Base-by-base conservation (phyloP, 495 filamentous ascomycete species). In the Hypoxylon fuscum region DNA sequence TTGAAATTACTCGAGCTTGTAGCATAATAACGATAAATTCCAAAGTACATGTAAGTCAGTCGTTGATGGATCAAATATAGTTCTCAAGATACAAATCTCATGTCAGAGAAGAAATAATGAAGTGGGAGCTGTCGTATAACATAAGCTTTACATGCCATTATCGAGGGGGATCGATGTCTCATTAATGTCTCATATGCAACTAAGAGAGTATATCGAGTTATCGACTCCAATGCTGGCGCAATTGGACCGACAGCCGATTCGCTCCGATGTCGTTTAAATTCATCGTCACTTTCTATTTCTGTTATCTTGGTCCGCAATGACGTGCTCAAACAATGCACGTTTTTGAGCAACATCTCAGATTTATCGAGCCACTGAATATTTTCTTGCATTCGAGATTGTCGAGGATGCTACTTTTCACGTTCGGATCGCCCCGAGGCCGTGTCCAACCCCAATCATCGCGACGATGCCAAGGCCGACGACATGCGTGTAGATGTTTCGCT, bases 221-320 rank as follows among this genome's bases (percentile, higher is more conserved):
- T 14, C 35, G n/a, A 38, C 5, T 14, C n/a, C 3, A 7, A 38
- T 5, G 2, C 15, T 38, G n/a, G 12, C 35, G 11, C 41, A 41
- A 37, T 22, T n/a, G 8, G 41, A 37, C 44, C 25, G 7, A 54
- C 42, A 41, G 46, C 41, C 32, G 40, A 22, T 17, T 59, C 23
- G 20, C 63, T 66, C 63, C 63, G 56, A 66, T 61, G 56, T 66
- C 62, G 62, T 60, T 17, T 27, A 10, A 41, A 41, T 18, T 53
- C 46, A 35, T 54, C 40, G 6, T 8, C 12, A 29, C 35, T 23
- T 32, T 43, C 25, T 55, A 55, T 55, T 59, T 55, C 25, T 56
- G 63, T 40, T 52, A 61, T 66, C 17, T n/a, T 48, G 57, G 56
- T 46, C 51, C 57, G 52, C 41, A 43, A 66, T 66, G 57, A 14